Evolutionary conservation across 495 filamentous ascomycete species (phyloP), one percentile per base, ranked within the genome.

Genomic region (Parmelia sp.): DNA sequence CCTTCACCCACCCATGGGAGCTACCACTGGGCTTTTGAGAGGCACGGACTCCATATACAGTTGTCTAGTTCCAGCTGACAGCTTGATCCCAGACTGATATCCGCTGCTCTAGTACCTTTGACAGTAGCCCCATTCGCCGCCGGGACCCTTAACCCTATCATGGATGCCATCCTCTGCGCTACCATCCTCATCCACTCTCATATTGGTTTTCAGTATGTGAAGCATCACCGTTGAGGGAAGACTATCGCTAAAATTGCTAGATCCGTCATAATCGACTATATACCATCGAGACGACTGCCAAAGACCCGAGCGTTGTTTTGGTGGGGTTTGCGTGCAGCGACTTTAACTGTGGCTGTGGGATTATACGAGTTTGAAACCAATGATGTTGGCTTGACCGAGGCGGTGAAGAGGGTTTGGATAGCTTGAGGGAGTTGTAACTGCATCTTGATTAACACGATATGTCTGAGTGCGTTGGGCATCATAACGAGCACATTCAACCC

Each of bases 361-460:
- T 82, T 97, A 63, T 98, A 97, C 78, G 92, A 96, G 80, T 97
- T 97, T 74, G 92, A 98, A 86, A 98, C 94, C n/a, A 97, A 96
- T 73, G 94, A 98, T 71, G 91, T 98, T 45, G 94, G 94, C 60
- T 71, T 98, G 63, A 96, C 91, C 21, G 92, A 96, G 81, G 87
- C 88, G 36, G 79, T 95, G 65, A 90, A 88, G 82, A 83, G 88
- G 67, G 80, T 96, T 68, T 96, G 92, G 92, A 87, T 80, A 66
- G 92, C 92, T 25, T 68, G 49, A 62, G 19, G 11, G 17, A 23
- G 15, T 49, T 3, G 12, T 15, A 57, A 14, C 25, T 37, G 57
- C 53, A 27, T 35, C 4, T 65, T 61, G 57, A 58, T 68, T 57
- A 65, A 68, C 14, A 68, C 65, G 35, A 25, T 29, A 19, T 33